A percentile compares a stretch with the other conserved stretches of the same genome.
These are phyloP conservation scores for Curvularia verruculosa DNA, from an alignment of 2,329 filamentous ascomycete species.

Conservation along the genomic window DNA sequence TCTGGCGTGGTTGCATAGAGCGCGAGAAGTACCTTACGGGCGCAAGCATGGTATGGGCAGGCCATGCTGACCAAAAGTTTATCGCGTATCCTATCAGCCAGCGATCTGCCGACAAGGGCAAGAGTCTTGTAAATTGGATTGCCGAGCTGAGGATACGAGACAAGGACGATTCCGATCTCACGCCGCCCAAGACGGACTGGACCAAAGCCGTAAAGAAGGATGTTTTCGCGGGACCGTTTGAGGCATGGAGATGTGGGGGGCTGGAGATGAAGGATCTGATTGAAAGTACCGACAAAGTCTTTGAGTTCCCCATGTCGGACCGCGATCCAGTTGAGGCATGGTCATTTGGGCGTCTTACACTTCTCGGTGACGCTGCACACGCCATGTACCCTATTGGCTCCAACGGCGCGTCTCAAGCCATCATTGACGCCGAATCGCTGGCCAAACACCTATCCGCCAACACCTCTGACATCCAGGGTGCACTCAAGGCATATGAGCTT, in stretches of 20 bases:
- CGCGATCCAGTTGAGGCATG: conserved; percentile 51
- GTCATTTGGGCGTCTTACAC: conserved; percentile 43
- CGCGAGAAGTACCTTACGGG: conserved; percentile 52
- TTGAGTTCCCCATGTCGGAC: conserved; percentile 57
- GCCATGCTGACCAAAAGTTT: conserved; percentile 57
- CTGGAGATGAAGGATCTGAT: conserved; percentile 53
- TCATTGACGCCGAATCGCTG: conserved; percentile 53
- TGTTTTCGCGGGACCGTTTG: conserved; percentile 50
- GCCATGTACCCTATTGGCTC: conserved; percentile 54
- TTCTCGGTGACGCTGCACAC: conserved; percentile 53
- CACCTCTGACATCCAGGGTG: conserved; percentile 35
- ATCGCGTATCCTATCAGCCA: conserved; percentile 56
- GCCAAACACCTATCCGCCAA: conserved; percentile 40
- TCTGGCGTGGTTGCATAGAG: conserved; percentile 55
- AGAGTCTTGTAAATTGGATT: conserved; percentile 56
- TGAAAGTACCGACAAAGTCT: conserved; percentile 51
- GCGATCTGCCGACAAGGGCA: conserved; percentile 44
- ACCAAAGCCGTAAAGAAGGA: conserved; percentile 51
- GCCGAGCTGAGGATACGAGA: conserved; percentile 53
- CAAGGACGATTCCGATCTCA: conserved; percentile 52
- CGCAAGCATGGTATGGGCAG: conserved; percentile 55
- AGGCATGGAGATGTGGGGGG: conserved; percentile 52
- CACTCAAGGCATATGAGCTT: conserved; percentile 50
- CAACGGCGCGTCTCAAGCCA: conserved; percentile 55
- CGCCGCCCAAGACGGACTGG: conserved; percentile 55